Evolutionary conservation across 2,329 filamentous ascomycete species (phyloP).

Genomic region (Alternaria brassicae): DNA sequence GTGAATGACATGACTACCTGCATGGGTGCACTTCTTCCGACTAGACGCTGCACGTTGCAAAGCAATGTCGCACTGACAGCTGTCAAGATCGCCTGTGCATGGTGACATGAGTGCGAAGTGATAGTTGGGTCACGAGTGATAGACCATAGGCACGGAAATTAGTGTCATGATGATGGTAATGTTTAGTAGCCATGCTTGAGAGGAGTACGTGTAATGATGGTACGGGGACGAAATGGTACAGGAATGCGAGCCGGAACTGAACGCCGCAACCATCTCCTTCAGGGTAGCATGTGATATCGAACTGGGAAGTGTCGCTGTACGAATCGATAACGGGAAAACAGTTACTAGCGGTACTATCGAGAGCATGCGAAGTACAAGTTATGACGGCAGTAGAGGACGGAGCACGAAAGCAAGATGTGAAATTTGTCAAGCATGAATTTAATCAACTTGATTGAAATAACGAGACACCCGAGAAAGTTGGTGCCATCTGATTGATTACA

Average conservation of each 20-base stretch:
- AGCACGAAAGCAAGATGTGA: neutral
- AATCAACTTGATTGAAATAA: neutral
- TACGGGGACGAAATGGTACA: neutral
- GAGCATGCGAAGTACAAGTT: neutral
- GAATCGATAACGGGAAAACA: neutral
- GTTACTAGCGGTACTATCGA: neutral
- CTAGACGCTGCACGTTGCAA: neutral
- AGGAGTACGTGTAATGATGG: neutral
- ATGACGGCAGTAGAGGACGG: neutral
- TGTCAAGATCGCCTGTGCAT: slow-evolving; percentile 6
- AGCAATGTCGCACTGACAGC: slow-evolving; percentile 11
- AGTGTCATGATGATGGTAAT: neutral
- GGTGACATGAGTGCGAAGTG: neutral
- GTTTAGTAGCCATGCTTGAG: neutral
- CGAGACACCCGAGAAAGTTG: neutral
- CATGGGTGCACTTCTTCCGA: neutral
- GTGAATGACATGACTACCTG: slow-evolving; percentile 17
- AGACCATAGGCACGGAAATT: neutral
- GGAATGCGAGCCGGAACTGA: neutral
- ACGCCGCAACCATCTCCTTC: neutral
- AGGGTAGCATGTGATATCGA: neutral
- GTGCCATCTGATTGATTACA: neutral
- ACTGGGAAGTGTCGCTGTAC: neutral
- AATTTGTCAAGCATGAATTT: neutral
- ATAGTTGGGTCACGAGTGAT: neutral